phyloP scores from a whole-genome alignment of 345 rosid genomes.

The Eucalyptus pauciflora region DNA sequence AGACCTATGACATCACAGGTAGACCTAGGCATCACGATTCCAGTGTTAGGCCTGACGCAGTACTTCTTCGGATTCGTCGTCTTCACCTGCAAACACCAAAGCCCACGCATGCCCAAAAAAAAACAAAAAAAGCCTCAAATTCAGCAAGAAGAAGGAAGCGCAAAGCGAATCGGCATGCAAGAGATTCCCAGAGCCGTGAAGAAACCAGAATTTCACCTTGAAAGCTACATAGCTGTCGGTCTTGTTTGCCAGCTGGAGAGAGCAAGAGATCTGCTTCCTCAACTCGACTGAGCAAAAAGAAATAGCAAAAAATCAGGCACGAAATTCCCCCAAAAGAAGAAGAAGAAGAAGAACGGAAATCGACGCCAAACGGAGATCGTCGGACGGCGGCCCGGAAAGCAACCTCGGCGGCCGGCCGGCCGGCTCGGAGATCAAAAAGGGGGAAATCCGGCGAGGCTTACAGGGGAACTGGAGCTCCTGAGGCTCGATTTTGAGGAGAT shows the following conservation, averaged over 20 bases:
- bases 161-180: neutral
- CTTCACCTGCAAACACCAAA: constrained; percentile 42
- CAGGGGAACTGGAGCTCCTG: constrained; percentile 79
- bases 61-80: constrained; percentile 96
- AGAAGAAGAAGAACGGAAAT: neutral
- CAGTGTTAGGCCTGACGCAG: constrained; percentile 87
- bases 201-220: constrained; percentile 35
- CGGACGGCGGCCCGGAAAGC: neutral
- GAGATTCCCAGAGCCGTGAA: neutral
- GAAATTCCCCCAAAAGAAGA: neutral
- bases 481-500: constrained; percentile 69
- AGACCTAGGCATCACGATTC: constrained; percentile 66
- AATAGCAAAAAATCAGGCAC: neutral
- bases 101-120: neutral
- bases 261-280: constrained; percentile 82
- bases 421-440: neutral
- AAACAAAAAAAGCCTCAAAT: neutral
- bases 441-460: constrained; percentile 7
- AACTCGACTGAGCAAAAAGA: constrained; percentile 55
- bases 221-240: constrained; percentile 69
- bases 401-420: neutral
- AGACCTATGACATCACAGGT: constrained; percentile 68
- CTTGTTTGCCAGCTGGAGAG: constrained; percentile 63
- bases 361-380: neutral
- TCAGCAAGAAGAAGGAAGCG: neutral